Base-by-base conservation (phyloP, 345 rosid species). In the Moricandia arvensis region DNA sequence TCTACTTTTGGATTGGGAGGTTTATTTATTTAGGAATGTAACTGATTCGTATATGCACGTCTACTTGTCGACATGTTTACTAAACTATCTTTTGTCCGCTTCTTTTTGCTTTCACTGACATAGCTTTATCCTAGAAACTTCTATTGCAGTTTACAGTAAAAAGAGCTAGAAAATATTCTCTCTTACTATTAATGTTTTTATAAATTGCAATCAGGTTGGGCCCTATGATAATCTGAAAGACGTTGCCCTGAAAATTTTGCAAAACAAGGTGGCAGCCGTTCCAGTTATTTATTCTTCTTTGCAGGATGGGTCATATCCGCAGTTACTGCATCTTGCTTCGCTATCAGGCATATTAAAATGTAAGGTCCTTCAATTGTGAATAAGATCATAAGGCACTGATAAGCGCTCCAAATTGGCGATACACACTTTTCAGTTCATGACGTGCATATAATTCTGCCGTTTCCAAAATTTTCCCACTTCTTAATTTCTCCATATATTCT, bases 321-420 rank as follows among this genome's bases (percentile, higher is more conserved):
- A 87, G 86, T 84, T 96, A 63, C 85, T 96, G 66, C 91, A 93
- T 79, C 91, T 96, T 83, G 97, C 99, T 76, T 88, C 99, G 7
- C 85, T 96, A 66, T 87, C 98, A 63, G 97, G 93, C 79, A 88
- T 96, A 79, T 80, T 96, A 73, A 93, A 89, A 84, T 86, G 99
- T 96, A 82, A 83, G 89, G 11, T 26, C 53, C 80, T 82, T 24
- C 53, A 24, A 37, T 49, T 75, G 53, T 54, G 63, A 31, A 27
- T 65, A 55, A 63, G 53, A 45, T 63, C 59, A 60, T 74, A 7
- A 61, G 55, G 69, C 26, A 35, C 75, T 73, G 53, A 38, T 43
- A 59, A 13, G 66, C 21, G n/a, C 66, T 47, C 16, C 16, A 58
- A 38, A 15, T 63, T 57, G 30, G 66, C 9, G 18, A 34, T 33